phyloP scores from a whole-genome alignment of 2,329 filamentous ascomycete species.

The Colletotrichum acutatum region DNA sequence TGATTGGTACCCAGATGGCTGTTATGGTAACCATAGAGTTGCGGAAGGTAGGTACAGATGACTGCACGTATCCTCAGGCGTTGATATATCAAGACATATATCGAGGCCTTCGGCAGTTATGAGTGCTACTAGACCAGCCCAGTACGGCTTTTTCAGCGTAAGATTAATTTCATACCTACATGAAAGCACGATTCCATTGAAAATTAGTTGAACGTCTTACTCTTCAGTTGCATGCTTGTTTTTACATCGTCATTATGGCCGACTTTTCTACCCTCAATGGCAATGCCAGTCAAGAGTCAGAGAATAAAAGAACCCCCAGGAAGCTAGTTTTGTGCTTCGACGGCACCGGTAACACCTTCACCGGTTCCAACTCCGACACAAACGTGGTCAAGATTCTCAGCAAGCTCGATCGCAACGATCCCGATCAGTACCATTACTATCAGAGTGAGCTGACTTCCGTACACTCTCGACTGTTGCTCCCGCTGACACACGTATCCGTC shows the following conservation, averaged over 20 bases:
- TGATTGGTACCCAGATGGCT: neutral
- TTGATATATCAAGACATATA: neutral
- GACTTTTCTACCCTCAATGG: neutral
- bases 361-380: conserved; percentile 59
- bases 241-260: neutral
- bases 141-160: neutral
- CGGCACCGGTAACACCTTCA: conserved; percentile 59
- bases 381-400: conserved; percentile 64
- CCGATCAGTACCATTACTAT: conserved; percentile 60
- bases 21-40: neutral
- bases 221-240: neutral
- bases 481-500: neutral
- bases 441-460: conserved; percentile 49
- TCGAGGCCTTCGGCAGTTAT: neutral
- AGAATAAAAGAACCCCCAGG: conserved; percentile 37
- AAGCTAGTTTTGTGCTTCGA: conserved; percentile 61
- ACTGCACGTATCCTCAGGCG: neutral
- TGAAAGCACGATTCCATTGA: too few species aligned
- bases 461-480: fast-evolving
- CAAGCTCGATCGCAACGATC: conserved; percentile 56
- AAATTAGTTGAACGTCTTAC: too few species aligned
- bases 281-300: neutral
- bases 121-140: neutral
- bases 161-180: neutral
- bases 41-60: neutral